Evolutionary conservation across 768 basidiomycete species (phyloP).

Genomic region (Harrya chromipes): DNA sequence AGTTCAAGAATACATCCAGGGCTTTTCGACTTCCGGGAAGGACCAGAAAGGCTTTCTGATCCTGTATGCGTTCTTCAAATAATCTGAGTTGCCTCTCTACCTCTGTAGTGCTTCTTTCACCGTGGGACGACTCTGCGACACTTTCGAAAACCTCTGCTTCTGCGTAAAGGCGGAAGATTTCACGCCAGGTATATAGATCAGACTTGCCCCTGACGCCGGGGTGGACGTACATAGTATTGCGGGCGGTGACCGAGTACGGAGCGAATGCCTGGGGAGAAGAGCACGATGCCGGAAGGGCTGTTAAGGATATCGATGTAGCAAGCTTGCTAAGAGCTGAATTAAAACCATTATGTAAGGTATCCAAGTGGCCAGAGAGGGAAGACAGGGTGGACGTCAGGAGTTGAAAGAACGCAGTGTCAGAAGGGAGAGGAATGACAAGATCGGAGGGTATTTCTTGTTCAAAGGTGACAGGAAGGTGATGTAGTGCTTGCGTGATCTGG

Average conservation of each 20-base stretch:
- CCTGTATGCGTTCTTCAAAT: constrained; percentile 59
- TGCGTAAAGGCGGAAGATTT: constrained; percentile 84
- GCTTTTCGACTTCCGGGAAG: constrained; percentile 54
- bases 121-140: constrained; percentile 56
- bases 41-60: constrained; percentile 50
- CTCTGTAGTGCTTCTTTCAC: constrained; percentile 68
- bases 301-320: constrained; percentile 35
- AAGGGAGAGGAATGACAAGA: constrained; percentile 73
- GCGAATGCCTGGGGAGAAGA: constrained; percentile 31
- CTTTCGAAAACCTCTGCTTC: constrained; percentile 86
- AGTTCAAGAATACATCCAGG: constrained; percentile 64
- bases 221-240: constrained; percentile 35
- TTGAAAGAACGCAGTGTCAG: constrained; percentile 78
- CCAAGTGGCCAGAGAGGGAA: constrained; percentile 51
- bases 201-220: constrained; percentile 32
- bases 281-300: constrained; percentile 32
- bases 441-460: neutral
- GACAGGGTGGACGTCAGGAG: constrained; percentile 62
- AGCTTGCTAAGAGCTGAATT: constrained; percentile 45
- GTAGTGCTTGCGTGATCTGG: constrained; percentile 6
- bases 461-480: neutral
- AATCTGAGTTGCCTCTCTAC: constrained; percentile 60
- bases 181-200: constrained; percentile 86
- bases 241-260: constrained; percentile 26
- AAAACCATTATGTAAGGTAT: constrained; percentile 50